Percentiles rank a stretch among this genome's conserved stretches.
phyloP scores from a whole-genome alignment of 371 early-diverging fungal genomes.

The Lichtheimia ornata region DNA sequence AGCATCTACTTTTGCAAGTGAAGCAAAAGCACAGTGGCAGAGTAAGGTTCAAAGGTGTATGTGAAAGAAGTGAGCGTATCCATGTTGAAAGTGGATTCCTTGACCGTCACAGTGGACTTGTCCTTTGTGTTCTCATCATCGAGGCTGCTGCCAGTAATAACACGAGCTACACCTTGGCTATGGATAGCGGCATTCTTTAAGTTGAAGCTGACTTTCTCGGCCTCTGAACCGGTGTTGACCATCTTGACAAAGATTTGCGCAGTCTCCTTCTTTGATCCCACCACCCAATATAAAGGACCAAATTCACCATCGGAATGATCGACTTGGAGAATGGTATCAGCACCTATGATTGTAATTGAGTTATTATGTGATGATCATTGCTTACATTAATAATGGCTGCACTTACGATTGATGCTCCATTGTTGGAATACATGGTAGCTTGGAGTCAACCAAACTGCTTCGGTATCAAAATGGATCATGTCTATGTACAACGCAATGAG shows the following conservation, averaged over 20 bases:
- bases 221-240: constrained; percentile 18
- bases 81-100: constrained; percentile 14
- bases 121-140: constrained; percentile 12
- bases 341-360: constrained; percentile 2
- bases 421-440: constrained; percentile 19
- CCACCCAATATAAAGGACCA: constrained; percentile 30
- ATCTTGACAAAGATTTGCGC: constrained; percentile 25
- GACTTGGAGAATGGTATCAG: constrained; percentile 25
- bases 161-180: constrained; percentile 19
- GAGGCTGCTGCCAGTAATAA: constrained; percentile 8
- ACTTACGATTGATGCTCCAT: constrained; percentile 20
- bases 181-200: constrained; percentile 12
- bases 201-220: constrained; percentile 16
- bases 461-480: constrained; percentile 20
- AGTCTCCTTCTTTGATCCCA: constrained; percentile 18
- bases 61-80: constrained; percentile 10
- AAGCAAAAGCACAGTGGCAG: constrained; percentile 19
- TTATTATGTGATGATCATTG: background rate
- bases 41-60: constrained; percentile 19
- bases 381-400: background rate
- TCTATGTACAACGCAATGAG: constrained; percentile 4
- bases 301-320: constrained; percentile 22
- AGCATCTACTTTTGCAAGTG: background rate
- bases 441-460: constrained; percentile 20
- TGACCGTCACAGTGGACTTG: constrained; percentile 7